Conservation (phyloP, 768 basidiomycete genomes). For the Termitomyces sp. region DNA sequence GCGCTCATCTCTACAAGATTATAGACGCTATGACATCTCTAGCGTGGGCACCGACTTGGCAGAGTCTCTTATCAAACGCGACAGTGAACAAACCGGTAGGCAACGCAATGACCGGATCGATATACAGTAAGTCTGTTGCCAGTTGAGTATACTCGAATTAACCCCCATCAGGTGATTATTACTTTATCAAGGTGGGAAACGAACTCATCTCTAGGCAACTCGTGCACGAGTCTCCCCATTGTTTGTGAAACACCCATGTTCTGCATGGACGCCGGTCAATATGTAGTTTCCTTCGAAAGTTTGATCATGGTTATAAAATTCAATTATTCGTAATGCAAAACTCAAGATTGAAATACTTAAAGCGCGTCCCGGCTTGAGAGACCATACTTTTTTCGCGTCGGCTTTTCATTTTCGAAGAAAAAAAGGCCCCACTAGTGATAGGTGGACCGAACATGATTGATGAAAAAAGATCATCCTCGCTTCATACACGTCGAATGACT, state of each 20-base stretch:
- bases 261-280: background rate
- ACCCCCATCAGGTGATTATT: constrained; percentile 49
- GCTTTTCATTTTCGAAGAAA: background rate
- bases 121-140: constrained; percentile 25
- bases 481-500: constrained; percentile 3
- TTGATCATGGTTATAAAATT: no score
- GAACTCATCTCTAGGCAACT: constrained; percentile 42
- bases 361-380: background rate
- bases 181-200: constrained; percentile 52
- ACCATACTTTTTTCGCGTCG: background rate
- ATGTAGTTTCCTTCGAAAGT: background rate
- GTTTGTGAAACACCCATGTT: no score
- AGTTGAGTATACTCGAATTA: background rate
- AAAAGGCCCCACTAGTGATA: background rate
- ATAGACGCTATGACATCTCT: constrained; percentile 10
- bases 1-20: constrained; percentile 3
- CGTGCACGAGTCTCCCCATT: constrained; percentile 25
- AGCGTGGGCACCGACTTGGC: constrained; percentile 14
- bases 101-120: constrained; percentile 11
- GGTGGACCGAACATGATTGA: background rate
- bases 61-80: constrained; percentile 16
- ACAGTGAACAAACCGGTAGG: constrained; percentile 15
- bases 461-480: background rate
- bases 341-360: background rate
- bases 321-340: no score